Base-by-base conservation (phyloP, 306 rosid genomes). In the Parietaria judaica region DNA sequence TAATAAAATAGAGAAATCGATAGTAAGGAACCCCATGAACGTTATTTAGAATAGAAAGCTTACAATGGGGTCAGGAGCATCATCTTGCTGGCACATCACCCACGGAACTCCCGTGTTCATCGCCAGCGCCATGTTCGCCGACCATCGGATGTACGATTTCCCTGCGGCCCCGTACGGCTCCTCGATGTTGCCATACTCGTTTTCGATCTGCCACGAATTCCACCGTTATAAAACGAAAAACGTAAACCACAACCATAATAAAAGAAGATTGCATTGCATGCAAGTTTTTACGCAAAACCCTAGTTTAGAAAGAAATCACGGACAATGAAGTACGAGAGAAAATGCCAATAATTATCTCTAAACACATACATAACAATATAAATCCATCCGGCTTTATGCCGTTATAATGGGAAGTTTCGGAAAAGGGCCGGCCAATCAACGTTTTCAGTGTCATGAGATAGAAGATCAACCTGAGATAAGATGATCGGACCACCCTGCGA, bases 401-500 rank as follows among this genome's bases (percentile, higher is more conserved):
- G 31, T 23, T 23, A 23, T 23, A 23, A 23, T 1, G 31, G 31
- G 31, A 23, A 23, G 31, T 23, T 23, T 23, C 31, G 31, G 31
- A 23, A 23, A 23, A 1, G 31, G 31, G 31, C 31, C 31, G 31
- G 31, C 1, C 31, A 23, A 23, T 23, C 31, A 0, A 23, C 31
- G 31, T 23, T 23, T 23, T 23, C 31, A 23, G 31, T 23, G 31
- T 23, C 31, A 52, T 6, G 36, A 37, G 2, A 2, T 35, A 8
- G n/a, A 7, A 50, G 36, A 62, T 38, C 50, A 70, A 85, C 98
- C 98, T 91, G 98, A 67, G 98, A 91, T 78, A 91, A 66, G 70
- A 91, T 91, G 53, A 91, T 76, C 5, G 96, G 98, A n/a, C 98
- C 98, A 35, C 98, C 98, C 74, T 88, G 98, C 54, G 95, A 78